phyloP scores from a whole-genome alignment of 140 eudicot genomes.

The Oenanthe javanica region DNA sequence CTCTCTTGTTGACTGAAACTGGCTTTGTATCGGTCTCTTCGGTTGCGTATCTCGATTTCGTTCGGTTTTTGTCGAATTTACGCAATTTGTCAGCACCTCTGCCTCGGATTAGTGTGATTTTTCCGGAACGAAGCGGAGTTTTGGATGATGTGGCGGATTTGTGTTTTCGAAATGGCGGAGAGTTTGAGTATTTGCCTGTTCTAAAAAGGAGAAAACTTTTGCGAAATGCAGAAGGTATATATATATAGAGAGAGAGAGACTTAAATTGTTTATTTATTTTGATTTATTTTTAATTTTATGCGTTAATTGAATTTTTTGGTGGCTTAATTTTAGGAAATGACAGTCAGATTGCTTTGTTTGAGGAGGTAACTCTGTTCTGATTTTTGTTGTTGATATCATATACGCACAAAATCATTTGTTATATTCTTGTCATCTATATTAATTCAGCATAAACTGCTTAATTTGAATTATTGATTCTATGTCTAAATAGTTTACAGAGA shows the following conservation, averaged over 20 bases:
- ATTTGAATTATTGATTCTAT: not conserved
- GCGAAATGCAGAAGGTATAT: slow-evolving; percentile 24
- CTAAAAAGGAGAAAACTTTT: slow-evolving; percentile 17
- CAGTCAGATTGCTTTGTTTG: slow-evolving; percentile 14
- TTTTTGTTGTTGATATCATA: no score
- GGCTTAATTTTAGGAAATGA: slow-evolving; percentile 23
- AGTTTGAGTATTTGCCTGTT: slow-evolving; percentile 11
- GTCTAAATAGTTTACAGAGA: not conserved
- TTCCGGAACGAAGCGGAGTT: slow-evolving; percentile 15
- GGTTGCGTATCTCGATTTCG: slow-evolving; percentile 24
- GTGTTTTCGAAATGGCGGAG: slow-evolving; percentile 29
- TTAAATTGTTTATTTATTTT: not conserved
- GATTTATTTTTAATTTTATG: not conserved
- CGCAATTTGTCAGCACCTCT: slow-evolving; percentile 13
- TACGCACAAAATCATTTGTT: not conserved
- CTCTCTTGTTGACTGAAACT: slow-evolving; percentile 32
- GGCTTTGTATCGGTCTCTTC: slow-evolving; percentile 40
- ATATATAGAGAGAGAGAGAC: no score
- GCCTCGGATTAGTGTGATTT: slow-evolving; percentile 27
- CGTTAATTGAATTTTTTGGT: not conserved
- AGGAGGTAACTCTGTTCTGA: slow-evolving; percentile 20
- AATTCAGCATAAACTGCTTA: not conserved
- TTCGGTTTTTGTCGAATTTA: slow-evolving; percentile 28
- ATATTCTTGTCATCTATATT: not conserved
- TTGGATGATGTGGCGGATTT: slow-evolving; percentile 20